These are phyloP conservation scores for Choiromyces venosus DNA, from an alignment of 495 filamentous ascomycete species.

Conservation along the genomic window DNA sequence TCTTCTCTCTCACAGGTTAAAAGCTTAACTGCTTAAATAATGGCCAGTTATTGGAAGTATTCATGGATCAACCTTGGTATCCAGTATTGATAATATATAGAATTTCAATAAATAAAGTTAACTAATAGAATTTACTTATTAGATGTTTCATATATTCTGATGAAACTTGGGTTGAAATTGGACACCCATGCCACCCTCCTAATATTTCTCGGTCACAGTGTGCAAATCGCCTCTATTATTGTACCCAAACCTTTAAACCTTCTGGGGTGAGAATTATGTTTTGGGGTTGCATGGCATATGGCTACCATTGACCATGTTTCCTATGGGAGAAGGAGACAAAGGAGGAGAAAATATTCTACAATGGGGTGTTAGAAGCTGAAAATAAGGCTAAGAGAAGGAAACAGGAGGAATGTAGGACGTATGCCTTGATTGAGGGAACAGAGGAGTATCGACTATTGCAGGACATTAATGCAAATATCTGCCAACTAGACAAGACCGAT, in stretches of 20 bases:
- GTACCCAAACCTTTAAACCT: background rate
- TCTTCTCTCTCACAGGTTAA: too few relatives aligned
- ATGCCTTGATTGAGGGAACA: background rate
- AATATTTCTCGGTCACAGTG: background rate
- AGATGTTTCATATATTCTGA: conserved; percentile 17
- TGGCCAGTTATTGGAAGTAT: too few relatives aligned
- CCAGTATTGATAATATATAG: too few relatives aligned
- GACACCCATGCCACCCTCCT: background rate
- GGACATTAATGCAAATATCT: background rate
- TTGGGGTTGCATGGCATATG: conserved; percentile 1
- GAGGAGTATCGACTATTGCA: background rate
- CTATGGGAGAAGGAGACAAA: conserved; percentile 2
- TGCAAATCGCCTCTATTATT: background rate
- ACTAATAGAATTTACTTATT: conserved; percentile 10
- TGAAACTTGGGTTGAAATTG: too few relatives aligned
- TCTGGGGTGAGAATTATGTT: conserved; percentile 5
- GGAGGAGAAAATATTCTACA: background rate
- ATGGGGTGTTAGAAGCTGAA: background rate
- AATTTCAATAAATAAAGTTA: too few relatives aligned
- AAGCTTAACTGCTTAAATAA: too few relatives aligned
- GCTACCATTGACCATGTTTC: background rate
- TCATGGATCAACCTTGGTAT: too few relatives aligned
- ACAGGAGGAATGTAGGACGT: background rate
- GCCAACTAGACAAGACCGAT: too few relatives aligned
- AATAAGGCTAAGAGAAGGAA: background rate